Evolutionary conservation across 352 stramenopile species (phyloP).

Genomic region (Thalassiosira sp.): DNA sequence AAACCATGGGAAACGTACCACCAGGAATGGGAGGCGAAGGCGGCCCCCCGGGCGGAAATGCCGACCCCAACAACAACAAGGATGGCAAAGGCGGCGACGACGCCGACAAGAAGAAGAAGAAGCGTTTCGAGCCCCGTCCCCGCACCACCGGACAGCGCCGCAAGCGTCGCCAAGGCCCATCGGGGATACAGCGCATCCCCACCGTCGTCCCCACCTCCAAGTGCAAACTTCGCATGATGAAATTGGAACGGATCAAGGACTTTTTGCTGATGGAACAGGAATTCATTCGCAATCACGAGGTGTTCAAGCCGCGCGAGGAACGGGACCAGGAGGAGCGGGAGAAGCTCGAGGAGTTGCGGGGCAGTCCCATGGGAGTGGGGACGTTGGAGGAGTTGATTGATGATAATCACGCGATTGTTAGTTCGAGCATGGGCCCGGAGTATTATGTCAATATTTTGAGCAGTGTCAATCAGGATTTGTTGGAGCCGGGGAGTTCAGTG

Average conservation of each 20-base stretch:
- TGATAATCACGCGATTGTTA: constrained; percentile 99
- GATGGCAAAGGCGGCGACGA: constrained; percentile 51
- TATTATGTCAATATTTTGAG: constrained; percentile 99
- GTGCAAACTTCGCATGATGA: constrained; percentile 99
- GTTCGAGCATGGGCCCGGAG: constrained; percentile 95
- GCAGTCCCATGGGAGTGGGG: constrained; percentile 96
- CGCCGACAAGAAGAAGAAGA: constrained; percentile 82
- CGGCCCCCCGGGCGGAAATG: constrained; percentile 39
- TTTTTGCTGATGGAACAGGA: constrained; percentile 99
- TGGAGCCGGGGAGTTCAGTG: constrained; percentile 97
- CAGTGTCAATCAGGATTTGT: constrained; percentile 99
- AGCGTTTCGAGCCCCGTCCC: constrained; percentile 82
- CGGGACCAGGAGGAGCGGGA: constrained; percentile 98
- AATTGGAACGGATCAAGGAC: constrained; percentile 99
- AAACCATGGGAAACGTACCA: constrained; percentile 71
- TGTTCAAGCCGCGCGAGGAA: constrained; percentile 99
- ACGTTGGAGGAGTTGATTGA: constrained; percentile 99
- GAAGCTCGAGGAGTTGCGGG: constrained; percentile 98
- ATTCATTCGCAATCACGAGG: constrained; percentile 99
- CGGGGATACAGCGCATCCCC: constrained; percentile 75
- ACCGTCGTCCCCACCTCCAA: constrained; percentile 92
- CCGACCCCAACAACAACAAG: constrained; percentile 58
- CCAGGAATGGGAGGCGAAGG: constrained; percentile 69
- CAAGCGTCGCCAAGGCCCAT: constrained; percentile 72
- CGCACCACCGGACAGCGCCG: constrained; percentile 62